Percentiles rank a stretch among this genome's conserved stretches.
These are phyloP conservation scores for Suillus discolor DNA, from an alignment of 768 basidiomycete genomes.

Conservation along the genomic window DNA sequence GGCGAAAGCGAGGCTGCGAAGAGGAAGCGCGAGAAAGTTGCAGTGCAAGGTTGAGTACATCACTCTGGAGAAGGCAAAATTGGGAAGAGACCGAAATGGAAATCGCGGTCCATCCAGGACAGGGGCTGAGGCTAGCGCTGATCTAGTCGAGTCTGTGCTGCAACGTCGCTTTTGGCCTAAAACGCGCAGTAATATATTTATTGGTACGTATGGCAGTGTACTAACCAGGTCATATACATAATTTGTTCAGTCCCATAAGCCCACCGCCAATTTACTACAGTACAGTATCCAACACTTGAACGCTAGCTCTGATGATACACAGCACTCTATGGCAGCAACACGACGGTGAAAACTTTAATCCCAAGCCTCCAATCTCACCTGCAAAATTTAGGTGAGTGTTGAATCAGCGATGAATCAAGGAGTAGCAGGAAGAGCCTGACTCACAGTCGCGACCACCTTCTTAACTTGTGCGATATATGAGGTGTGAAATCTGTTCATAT, in stretches of 20 bases:
- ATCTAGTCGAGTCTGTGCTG: background rate
- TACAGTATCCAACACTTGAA: background rate
- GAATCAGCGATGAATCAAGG: background rate
- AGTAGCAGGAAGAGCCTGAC: conserved; percentile 4
- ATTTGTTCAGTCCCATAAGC: background rate
- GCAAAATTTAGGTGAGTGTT: conserved; percentile 4
- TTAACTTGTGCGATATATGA: conserved; percentile 5
- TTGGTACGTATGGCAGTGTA: background rate
- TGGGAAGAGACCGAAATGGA: background rate
- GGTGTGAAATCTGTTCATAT: background rate
- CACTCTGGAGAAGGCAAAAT: conserved; percentile 1
- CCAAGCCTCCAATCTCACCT: conserved; percentile 6
- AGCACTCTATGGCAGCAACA: background rate
- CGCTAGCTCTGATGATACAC: background rate
- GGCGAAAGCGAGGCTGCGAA: background rate
- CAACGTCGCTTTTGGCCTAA: background rate
- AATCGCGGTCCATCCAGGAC: background rate
- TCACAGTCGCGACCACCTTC: conserved; percentile 8
- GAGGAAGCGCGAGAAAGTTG: background rate
- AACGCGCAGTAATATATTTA: background rate
- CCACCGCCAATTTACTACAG: background rate
- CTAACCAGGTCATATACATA: background rate
- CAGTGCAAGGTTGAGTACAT: background rate
- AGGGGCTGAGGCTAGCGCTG: no score
- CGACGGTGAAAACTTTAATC: background rate